Percentiles rank a stretch among this genome's conserved stretches.
Evolutionary conservation across 208 protist species (phyloP).

Genomic region (Leishmania major): DNA sequence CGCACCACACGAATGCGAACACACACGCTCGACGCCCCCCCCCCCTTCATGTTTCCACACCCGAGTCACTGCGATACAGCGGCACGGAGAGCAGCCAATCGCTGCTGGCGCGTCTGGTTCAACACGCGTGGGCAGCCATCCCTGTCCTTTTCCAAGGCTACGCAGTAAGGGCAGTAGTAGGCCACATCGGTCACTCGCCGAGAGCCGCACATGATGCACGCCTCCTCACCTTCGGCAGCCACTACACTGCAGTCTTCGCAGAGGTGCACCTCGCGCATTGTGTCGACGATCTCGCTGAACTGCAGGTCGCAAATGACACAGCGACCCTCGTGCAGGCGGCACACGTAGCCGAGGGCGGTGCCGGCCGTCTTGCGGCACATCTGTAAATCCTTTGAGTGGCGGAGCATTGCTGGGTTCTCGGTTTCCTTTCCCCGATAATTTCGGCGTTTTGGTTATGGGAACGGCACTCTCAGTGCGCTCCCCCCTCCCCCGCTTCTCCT

Average conservation of each 20-base stretch:
- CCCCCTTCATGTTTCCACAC: background rate
- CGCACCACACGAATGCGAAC: background rate
- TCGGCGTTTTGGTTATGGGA: background rate
- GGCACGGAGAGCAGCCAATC: conserved; percentile 50
- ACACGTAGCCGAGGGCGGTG: conserved; percentile 72
- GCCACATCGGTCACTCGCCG: conserved; percentile 63
- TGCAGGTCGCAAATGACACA: conserved; percentile 90
- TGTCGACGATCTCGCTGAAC: conserved; percentile 70
- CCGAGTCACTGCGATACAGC: conserved; percentile 18
- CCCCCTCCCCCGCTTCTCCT: background rate
- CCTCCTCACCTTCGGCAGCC: conserved; percentile 65
- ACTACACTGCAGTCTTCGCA: conserved; percentile 90
- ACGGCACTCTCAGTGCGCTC: background rate
- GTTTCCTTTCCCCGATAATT: background rate
- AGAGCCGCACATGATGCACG: conserved; percentile 86
- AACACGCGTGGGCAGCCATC: conserved; percentile 89
- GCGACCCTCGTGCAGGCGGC: conserved; percentile 85
- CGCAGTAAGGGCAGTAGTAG: conserved; percentile 91
- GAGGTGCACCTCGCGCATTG: conserved; percentile 81
- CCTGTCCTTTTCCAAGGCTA: conserved; percentile 86
- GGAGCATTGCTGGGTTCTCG: conserved; percentile 46
- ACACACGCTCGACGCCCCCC: background rate
- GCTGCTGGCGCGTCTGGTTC: conserved; percentile 78
- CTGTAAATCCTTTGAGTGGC: conserved; percentile 85
- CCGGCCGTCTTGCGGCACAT: conserved; percentile 91